Conservation (phyloP, 257 asterid species). For the Nicotiana obtusifolia region DNA sequence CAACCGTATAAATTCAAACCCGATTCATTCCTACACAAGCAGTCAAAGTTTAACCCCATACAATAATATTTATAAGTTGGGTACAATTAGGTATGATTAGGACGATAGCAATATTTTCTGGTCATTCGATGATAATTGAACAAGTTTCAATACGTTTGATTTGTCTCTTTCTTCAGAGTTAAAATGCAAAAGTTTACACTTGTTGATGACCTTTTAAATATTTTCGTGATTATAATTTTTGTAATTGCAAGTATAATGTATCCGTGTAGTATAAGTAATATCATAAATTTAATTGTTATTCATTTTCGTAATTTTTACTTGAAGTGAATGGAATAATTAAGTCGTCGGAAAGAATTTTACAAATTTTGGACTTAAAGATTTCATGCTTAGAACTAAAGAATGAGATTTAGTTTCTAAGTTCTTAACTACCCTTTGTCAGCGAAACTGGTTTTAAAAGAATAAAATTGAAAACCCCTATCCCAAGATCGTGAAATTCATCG, state of each 20-base stretch:
- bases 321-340: conserved; percentile 6
- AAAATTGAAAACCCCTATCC: neutral
- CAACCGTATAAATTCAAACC: too few relatives aligned
- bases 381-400: neutral
- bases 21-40: too few relatives aligned
- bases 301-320: neutral
- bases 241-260: neutral
- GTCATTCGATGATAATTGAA: neutral
- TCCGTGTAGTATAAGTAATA: too few relatives aligned
- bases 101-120: neutral
- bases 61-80: neutral
- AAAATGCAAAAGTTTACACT: too few relatives aligned
- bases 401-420: neutral
- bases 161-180: neutral
- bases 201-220: too few relatives aligned
- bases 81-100: neutral
- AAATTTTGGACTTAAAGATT: neutral
- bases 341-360: neutral
- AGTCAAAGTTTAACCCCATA: too few relatives aligned
- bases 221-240: neutral
- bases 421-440: neutral
- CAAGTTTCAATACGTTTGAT: neutral
- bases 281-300: too few relatives aligned
- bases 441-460: too few relatives aligned
- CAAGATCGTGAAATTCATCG: neutral